A percentile compares a stretch with the other conserved stretches of the same genome.
phyloP scores from a whole-genome alignment of 164 flowering plant genomes.

The Kalanchoe fedtschenkoi region DNA sequence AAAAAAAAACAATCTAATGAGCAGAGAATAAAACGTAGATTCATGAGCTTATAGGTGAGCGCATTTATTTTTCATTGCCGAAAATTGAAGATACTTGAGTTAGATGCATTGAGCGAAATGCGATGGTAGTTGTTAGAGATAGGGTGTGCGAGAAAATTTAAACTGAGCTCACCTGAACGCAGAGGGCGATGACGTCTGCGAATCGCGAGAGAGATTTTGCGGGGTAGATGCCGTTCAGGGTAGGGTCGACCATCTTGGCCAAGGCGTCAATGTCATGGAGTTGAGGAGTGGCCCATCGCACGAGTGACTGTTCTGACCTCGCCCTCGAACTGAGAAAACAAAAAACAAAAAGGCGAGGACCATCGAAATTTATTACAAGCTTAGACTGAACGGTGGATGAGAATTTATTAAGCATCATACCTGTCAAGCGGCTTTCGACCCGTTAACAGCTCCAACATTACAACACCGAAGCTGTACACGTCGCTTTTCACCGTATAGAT shows the following conservation, averaged over 20 bases:
- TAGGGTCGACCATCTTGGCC: slow-evolving; percentile 92
- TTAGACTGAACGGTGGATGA: not conserved
- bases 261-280: slow-evolving; percentile 94
- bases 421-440: slow-evolving; percentile 96
- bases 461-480: slow-evolving; percentile 96
- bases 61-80: no score
- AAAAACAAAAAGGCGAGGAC: not conserved
- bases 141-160: not conserved
- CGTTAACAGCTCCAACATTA: slow-evolving; percentile 88
- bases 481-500: slow-evolving; percentile 91
- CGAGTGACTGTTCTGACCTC: slow-evolving; percentile 89
- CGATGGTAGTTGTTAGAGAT: not conserved
- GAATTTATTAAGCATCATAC: slow-evolving; percentile 17
- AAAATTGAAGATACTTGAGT: no score
- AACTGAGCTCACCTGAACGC: slow-evolving; percentile 69
- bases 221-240: slow-evolving; percentile 87
- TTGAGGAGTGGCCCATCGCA: slow-evolving; percentile 98
- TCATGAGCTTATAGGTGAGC: no score
- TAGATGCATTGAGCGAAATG: no score
- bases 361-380: not conserved
- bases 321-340: slow-evolving; percentile 53
- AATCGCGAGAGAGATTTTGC: slow-evolving; percentile 94
- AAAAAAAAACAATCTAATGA: no score
- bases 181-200: slow-evolving; percentile 88
- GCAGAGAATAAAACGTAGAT: no score